Conservation (phyloP, 2,329 filamentous ascomycete genomes). For the Colletotrichum sublineola region DNA sequence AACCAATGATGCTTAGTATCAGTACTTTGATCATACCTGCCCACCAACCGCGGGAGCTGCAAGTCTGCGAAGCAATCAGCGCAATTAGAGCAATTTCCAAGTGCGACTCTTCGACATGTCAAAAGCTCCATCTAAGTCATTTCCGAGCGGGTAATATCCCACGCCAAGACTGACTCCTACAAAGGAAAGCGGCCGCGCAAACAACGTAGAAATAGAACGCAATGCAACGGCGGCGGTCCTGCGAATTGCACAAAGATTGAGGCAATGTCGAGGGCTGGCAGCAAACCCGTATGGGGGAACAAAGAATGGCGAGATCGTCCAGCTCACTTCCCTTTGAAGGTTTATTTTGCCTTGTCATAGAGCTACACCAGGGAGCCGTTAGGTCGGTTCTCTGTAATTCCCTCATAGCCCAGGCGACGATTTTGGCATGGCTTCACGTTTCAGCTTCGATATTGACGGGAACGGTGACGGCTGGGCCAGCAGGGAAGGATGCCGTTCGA, state of each 20-base stretch:
- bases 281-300: slow-evolving; percentile 25
- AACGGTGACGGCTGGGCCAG: background rate
- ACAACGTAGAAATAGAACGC: slow-evolving; percentile 15
- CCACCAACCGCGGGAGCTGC: background rate
- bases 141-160: slow-evolving; percentile 8
- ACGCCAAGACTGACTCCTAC: slow-evolving; percentile 1
- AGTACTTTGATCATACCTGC: slow-evolving; percentile 8
- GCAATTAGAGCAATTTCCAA: background rate
- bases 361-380: slow-evolving; percentile 1
- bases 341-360: slow-evolving; percentile 7
- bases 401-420: slow-evolving; percentile 21
- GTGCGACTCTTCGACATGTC: slow-evolving; percentile 5
- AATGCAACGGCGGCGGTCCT: slow-evolving; percentile 14
- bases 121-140: slow-evolving; percentile 3
- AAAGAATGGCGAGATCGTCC: slow-evolving; percentile 15
- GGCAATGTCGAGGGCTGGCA: slow-evolving; percentile 21
- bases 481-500: slow-evolving; percentile 13
- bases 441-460: slow-evolving; percentile 31
- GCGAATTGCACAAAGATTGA: slow-evolving; percentile 21
- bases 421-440: slow-evolving; percentile 37
- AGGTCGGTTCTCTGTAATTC: slow-evolving; percentile 21
- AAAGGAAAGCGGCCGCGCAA: slow-evolving; percentile 16
- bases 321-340: background rate
- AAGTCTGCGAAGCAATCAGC: slow-evolving; percentile 2
- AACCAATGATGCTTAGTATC: background rate